phyloP scores from a whole-genome alignment of 1,284 basidiomycete genomes.

The Thelephora terrestris region DNA sequence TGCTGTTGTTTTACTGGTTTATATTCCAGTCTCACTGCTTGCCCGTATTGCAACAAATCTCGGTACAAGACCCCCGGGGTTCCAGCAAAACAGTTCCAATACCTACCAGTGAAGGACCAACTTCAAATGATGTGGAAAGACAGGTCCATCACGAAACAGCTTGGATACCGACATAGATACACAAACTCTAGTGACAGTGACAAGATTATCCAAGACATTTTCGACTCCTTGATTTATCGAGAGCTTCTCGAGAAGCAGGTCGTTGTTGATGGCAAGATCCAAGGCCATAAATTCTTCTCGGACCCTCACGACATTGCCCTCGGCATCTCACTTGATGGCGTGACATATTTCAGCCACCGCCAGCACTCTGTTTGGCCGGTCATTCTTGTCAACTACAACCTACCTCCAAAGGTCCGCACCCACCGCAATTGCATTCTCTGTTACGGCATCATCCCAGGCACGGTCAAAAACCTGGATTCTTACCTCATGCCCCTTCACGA shows the following conservation, averaged over 20 bases:
- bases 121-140: no score
- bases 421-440: slow-evolving; percentile 19
- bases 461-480: slow-evolving; percentile 21
- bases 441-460: slow-evolving; percentile 24
- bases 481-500: slow-evolving; percentile 21
- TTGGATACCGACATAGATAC: no score
- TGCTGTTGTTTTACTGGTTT: no score
- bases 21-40: no score
- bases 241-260: slow-evolving; percentile 8
- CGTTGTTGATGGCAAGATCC: slow-evolving; percentile 13
- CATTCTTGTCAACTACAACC: slow-evolving; percentile 22
- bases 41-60: no score
- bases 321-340: slow-evolving; percentile 20
- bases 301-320: slow-evolving; percentile 22
- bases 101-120: no score
- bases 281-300: slow-evolving; percentile 20
- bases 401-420: slow-evolving; percentile 18
- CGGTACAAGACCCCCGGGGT: no score
- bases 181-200: no score
- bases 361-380: slow-evolving; percentile 20
- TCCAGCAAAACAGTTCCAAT: no score
- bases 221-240: no score
- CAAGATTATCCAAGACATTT: no score
- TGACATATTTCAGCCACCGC: slow-evolving; percentile 17
- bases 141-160: no score